Evolutionary conservation across 2,329 filamentous ascomycete genomes (phyloP), one percentile per base, ranked within the genome.

Genomic region (Colletotrichum tropicale): DNA sequence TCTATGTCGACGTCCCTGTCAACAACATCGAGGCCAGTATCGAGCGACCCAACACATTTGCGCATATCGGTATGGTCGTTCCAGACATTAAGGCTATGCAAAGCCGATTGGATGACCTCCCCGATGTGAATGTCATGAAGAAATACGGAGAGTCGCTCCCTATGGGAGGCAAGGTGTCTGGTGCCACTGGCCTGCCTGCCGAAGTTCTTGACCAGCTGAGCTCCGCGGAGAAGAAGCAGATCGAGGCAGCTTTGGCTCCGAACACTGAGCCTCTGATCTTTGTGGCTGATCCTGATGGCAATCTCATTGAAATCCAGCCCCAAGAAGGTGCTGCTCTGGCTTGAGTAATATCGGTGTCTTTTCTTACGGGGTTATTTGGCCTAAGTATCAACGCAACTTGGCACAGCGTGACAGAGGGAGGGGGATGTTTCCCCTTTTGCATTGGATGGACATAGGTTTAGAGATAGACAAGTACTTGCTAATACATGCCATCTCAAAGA

Each of bases 41-140:
- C 5, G 68, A 78, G 38, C 74, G 55, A 10, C 77, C 80, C 9
- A 84, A 82, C 77, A 83, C 82, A 3, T 82, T 85, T 61, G 79
- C 80, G 16, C 82, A 85, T 75, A 76, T 85, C 16, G 84, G 84
- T 5, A 79, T 85, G 21, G 79, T 85, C 15, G 84, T 85, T 12
- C 82, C 81, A 3, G 81, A 84, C 71, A 75, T 84, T 6, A 56
- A 76, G 21, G 80, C 79, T 8, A 78, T 81, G 2, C 81, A 84
- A 77, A 56, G 58, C 1, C 78, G 81, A 5, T 78, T 83, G n/a
- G 80, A 82, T 8, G 56, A 61, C 0, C 26, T 65, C 5, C 32
- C 61, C 15, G 72, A 71, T 18, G 78, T 81, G 13, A 76, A 76
- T 8, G 78, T 83, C n/a, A 56, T 82, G n/a, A 84, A 84, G 78